Conservation (phyloP, 106 monocot genomes). For the Phalaenopsis equestris region DNA sequence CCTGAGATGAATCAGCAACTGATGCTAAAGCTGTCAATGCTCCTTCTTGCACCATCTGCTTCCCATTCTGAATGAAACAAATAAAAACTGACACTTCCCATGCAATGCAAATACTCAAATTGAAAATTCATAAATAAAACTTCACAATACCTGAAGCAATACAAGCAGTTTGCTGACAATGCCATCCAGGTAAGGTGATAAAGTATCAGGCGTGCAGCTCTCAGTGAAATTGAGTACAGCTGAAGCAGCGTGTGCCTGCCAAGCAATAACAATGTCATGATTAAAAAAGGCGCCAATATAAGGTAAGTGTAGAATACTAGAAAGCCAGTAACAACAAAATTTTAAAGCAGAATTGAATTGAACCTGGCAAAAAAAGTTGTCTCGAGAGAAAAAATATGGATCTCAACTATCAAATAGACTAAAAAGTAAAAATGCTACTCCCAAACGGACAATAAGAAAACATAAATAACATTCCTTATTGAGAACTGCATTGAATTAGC, state of each 20-base stretch:
- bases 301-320: neutral
- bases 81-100: neutral
- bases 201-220: slow-evolving; percentile 86
- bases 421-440: too few species aligned
- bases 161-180: slow-evolving; percentile 90
- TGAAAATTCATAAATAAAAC: neutral
- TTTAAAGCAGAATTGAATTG: neutral
- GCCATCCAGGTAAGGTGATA: slow-evolving; percentile 90
- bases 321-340: neutral
- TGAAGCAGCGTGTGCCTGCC: slow-evolving; percentile 93
- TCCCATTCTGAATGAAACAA: slow-evolving; percentile 54
- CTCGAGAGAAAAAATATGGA: too few species aligned
- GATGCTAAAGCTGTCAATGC: slow-evolving; percentile 95
- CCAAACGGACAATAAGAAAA: too few species aligned
- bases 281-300: neutral
- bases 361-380: neutral
- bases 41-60: slow-evolving; percentile 96
- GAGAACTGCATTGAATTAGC: too few species aligned
- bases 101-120: neutral
- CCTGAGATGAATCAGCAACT: slow-evolving; percentile 97
- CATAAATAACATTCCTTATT: too few species aligned
- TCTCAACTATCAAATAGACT: too few species aligned
- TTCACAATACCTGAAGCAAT: slow-evolving; percentile 55
- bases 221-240: slow-evolving; percentile 96
- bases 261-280: neutral